Evolutionary conservation across 495 filamentous ascomycete genomes (phyloP), one percentile per base, ranked within the genome.

Genomic region (Xylona heveae): DNA sequence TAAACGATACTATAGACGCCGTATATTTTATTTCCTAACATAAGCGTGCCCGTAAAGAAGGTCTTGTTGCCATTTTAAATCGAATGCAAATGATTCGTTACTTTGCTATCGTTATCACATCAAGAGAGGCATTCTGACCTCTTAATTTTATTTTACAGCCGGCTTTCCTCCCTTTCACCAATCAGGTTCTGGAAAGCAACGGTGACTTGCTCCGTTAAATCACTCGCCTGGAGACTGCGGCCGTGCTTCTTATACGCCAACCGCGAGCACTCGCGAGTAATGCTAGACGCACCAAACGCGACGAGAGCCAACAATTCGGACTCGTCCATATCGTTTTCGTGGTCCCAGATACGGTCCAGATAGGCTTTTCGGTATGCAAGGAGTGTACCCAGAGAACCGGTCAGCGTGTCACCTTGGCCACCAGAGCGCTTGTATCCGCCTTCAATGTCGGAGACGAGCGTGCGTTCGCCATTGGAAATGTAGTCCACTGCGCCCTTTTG

Each of bases 341-440:
- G 64, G 6, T 84, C 77, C 88, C 88, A 97, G 9, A 92, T 38
- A 28, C 59, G 58, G 33, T 92, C 73, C 31, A 76, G 59, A 52
- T 97, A 97, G 16, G 81, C 78, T 43, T 71, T 71, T 36, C 84
- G 54, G 71, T 82, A 97, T 13, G 68, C 83, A 38, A 97, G 50
- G 39, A 97, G 61, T 9, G 88, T 95, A 2, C 71, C 88, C 40
- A 97, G 58, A 30, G 70, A 71, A 5, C 88, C 88, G 3, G 88
- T 97, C 41, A 97, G 55, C 6, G 88, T 97, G 56, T 97, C 88
- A 6, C 88, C 88, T 50, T 97, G 88, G 2, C 88, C 88, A 24
- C 88, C 90, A 33, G 75, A 84, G 35, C 88, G 61, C 66, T 97
- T 97, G 44, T 70, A 46, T 3, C 88, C 85, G 5, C 88, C 88